Conservation (phyloP, 2,329 filamentous ascomycete genomes). For the Dendrostoma leiphaemia region DNA sequence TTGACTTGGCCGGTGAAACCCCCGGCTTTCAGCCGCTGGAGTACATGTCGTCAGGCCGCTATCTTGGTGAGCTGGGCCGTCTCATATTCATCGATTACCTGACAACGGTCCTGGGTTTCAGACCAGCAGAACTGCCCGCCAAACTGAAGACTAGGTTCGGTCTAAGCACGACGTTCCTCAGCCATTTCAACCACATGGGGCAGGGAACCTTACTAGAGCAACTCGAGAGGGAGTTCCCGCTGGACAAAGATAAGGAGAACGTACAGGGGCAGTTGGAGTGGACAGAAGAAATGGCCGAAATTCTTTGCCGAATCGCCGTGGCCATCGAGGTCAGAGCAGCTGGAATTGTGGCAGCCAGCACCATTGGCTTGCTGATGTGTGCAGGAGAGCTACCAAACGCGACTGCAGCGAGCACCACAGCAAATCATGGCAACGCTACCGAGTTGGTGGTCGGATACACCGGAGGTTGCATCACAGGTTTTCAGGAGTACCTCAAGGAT, state of each 20-base stretch:
- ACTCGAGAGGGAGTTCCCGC: constrained; percentile 54
- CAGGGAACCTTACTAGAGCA: constrained; percentile 41
- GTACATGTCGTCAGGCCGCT: constrained; percentile 79
- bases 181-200: constrained; percentile 61
- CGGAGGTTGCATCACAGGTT: constrained; percentile 76
- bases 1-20: constrained; percentile 65
- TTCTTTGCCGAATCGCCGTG: constrained; percentile 65
- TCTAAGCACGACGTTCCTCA: constrained; percentile 70
- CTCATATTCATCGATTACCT: constrained; percentile 68
- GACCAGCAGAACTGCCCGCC: constrained; percentile 48
- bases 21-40: constrained; percentile 81
- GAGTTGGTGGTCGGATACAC: constrained; percentile 78
- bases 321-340: constrained; percentile 71
- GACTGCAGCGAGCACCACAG: background rate
- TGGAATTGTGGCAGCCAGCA: constrained; percentile 70
- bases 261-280: constrained; percentile 51
- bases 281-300: constrained; percentile 57
- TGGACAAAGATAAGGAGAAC: constrained; percentile 32
- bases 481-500: constrained; percentile 69
- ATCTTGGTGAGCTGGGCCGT: constrained; percentile 73
- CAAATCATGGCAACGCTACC: constrained; percentile 20
- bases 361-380: constrained; percentile 66
- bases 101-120: constrained; percentile 38
- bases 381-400: constrained; percentile 60
- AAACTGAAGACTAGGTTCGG: constrained; percentile 58